Evolutionary conservation across 2,329 filamentous ascomycete genomes (phyloP), one percentile per base, ranked within the genome.

Genomic region (Calonectria hongkongensis): DNA sequence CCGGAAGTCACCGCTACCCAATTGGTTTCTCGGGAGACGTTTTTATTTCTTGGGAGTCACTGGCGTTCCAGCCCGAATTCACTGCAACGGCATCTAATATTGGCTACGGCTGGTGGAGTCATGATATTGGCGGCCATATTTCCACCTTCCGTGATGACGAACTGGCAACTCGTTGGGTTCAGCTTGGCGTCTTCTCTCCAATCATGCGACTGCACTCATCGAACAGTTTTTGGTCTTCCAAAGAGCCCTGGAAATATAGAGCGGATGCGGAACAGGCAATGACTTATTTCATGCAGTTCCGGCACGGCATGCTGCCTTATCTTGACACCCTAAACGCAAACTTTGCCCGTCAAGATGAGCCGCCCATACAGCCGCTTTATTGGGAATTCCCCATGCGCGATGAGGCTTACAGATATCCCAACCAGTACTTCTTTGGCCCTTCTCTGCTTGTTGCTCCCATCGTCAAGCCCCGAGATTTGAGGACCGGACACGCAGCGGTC

Each of bases 71-170:
- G 79, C 91, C 91, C 7, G 91, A 93, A 77, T 93, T 93, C 77
- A 93, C 92, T 0, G 89, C 90, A 2, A 92, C 89, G 0, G 90
- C 91, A 0, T 91, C 89, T 10, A 93, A 93, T 79, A 91, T 93
- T 72, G 91, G 91, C 0, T 93, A 91, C 74, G 91, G 91, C 2
- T 93, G 91, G 91, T 93, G 91, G 91, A 91, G 89, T 58, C 91
- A 93, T 79, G 91, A 93, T 74, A 92, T 93, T 36, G 91, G 91
- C 21, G 91, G 91, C 0, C 91, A 93, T 78, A 89, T 89, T 76
- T 79, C 81, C 2, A 91, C 91, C 7, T 82, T 82, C 41, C 87
- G 88, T 10, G 89, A 91, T 63, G 91, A 92, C 64, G 89, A 93
- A 77, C 84, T 92, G 8, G 85, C 87, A 1, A 86, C 88, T 1